phyloP scores from a whole-genome alignment of 441 rosid genomes.

The Adansonia rubrostipa region DNA sequence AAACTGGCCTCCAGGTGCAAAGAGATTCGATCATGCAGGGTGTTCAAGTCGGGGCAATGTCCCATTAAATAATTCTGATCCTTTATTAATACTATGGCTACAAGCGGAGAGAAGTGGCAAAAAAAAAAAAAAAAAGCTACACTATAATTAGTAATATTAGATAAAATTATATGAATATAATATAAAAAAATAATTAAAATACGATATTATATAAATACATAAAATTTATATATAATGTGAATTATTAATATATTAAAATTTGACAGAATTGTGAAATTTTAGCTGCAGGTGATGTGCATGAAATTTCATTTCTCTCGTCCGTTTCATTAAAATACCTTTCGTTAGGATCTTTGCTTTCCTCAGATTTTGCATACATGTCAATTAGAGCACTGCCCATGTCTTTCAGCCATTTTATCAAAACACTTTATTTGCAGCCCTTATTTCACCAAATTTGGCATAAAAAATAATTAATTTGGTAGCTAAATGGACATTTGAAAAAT shows the following conservation, averaged over 20 bases:
- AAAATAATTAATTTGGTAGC: constrained; percentile 47
- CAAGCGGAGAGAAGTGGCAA: constrained; percentile 74
- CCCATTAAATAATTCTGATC: constrained; percentile 56
- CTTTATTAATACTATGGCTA: constrained; percentile 60
- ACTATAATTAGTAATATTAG: constrained; percentile 19
- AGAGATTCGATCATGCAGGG: constrained; percentile 65
- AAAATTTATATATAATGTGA: too few species aligned
- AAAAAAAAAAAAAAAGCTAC: constrained; percentile 64
- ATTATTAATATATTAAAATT: too few species aligned
- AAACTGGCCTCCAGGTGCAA: constrained; percentile 65
- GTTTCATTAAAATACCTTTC: constrained; percentile 58
- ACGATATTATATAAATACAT: too few species aligned
- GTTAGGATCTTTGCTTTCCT: constrained; percentile 65
- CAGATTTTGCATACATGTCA: constrained; percentile 84
- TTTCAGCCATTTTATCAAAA: constrained; percentile 62
- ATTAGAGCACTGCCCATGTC: constrained; percentile 65
- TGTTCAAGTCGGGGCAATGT: constrained; percentile 61
- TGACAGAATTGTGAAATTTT: constrained; percentile 24
- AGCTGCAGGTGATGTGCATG: constrained; percentile 82
- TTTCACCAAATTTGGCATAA: constrained; percentile 40
- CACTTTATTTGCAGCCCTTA: constrained; percentile 52
- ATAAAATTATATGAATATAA: too few species aligned
- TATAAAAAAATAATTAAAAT: too few species aligned
- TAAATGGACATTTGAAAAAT: constrained; percentile 37
- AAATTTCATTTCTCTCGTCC: constrained; percentile 66